Conservation (phyloP, 2,329 filamentous ascomycete genomes). For the Cercospora berteroae region DNA sequence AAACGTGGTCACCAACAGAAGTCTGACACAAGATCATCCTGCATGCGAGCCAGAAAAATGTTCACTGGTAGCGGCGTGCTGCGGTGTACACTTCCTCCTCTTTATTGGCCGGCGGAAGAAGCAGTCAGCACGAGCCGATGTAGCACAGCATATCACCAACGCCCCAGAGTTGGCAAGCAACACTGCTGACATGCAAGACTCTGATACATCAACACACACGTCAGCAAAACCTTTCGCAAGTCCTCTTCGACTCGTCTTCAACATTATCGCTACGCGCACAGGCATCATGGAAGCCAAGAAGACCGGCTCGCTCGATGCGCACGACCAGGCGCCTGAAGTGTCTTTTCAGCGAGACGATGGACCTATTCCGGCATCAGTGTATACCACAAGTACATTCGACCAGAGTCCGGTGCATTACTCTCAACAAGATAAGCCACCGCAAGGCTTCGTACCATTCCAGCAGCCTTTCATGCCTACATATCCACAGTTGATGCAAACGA, state of each 20-base stretch:
- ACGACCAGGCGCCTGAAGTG: conserved; percentile 10
- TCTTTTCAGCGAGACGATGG: conserved; percentile 11
- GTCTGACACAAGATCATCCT: background rate
- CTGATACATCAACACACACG: background rate
- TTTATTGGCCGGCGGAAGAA: background rate
- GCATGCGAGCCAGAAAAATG: background rate
- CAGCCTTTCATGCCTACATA: conserved; percentile 6
- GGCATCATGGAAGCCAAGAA: conserved; percentile 1
- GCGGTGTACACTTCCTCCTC: background rate
- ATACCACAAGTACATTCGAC: conserved; percentile 3
- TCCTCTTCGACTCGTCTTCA: background rate
- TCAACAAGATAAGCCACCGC: background rate
- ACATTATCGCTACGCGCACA: background rate
- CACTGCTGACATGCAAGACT: background rate
- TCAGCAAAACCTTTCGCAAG: background rate
- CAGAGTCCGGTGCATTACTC: conserved; percentile 2
- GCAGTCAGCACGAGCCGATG: conserved; percentile 9
- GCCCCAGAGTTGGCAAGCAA: background rate
- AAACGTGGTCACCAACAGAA: conserved; percentile 1
- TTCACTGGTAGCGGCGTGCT: background rate
- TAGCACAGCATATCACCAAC: conserved; percentile 5
- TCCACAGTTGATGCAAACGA: conserved; percentile 3
- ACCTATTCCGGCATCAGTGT: conserved; percentile 2
- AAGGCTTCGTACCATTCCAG: background rate
- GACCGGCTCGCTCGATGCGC: background rate